A percentile compares a stretch with the other conserved stretches of the same genome.
Conservation (phyloP, 2,329 filamentous ascomycete genomes). For the Emergomyces orientalis region DNA sequence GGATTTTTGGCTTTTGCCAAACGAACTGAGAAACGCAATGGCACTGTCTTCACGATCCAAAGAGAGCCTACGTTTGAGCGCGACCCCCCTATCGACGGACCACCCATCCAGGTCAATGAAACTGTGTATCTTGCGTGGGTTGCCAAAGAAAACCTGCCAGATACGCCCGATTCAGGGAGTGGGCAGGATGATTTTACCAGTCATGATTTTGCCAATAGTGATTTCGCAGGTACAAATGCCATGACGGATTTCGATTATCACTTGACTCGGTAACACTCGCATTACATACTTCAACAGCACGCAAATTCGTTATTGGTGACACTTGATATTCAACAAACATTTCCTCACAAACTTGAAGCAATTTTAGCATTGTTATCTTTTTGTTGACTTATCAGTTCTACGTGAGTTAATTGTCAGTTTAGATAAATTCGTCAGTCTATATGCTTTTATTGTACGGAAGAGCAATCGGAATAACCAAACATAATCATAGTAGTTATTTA, state of each 20-base stretch:
- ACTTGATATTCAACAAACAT: background rate
- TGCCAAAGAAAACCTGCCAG: conserved; percentile 3
- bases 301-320: background rate
- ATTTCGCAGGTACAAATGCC: background rate
- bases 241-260: conserved; percentile 1
- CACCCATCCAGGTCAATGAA: conserved; percentile 5
- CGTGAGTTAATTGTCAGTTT: too few species aligned
- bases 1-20: conserved; percentile 3
- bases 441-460: too few species aligned
- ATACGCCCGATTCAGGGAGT: background rate
- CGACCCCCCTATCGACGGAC: conserved; percentile 1
- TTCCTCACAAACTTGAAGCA: background rate
- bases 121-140: conserved; percentile 8
- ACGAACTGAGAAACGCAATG: conserved; percentile 1
- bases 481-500: too few species aligned
- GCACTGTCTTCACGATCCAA: conserved; percentile 6
- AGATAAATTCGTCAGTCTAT: too few species aligned
- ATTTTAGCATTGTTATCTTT: background rate
- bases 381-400: background rate
- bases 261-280: background rate
- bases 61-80: conserved; percentile 1
- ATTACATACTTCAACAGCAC: background rate
- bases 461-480: too few species aligned
- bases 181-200: background rate
- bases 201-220: background rate